These are phyloP conservation scores for Nakazawaea wyomingensis DNA, from an alignment of 805 yeast genomes.

Conservation along the genomic window DNA sequence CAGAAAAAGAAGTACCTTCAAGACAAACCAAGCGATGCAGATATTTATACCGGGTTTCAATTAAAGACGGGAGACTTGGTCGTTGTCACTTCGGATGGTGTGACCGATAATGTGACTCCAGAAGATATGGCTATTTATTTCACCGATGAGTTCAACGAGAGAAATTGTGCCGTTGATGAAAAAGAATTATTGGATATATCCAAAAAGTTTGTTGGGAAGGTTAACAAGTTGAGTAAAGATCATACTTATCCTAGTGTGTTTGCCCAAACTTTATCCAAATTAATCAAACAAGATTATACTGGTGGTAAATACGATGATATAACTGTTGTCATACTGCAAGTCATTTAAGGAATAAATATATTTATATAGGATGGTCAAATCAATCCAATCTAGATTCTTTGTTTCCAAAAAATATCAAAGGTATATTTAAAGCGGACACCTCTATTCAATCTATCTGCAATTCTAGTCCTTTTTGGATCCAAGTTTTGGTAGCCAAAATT, in stretches of 20 bases:
- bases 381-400: no score
- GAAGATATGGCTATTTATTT: slow-evolving; percentile 69
- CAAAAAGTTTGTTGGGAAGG: slow-evolving; percentile 55
- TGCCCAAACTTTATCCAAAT: slow-evolving; percentile 65
- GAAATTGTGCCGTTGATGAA: slow-evolving; percentile 12
- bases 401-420: no score
- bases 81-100: slow-evolving; percentile 89
- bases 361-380: no score
- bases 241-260: slow-evolving; percentile 77
- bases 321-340: slow-evolving; percentile 72
- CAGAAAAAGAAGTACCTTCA: slow-evolving; percentile 61
- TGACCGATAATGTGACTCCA: slow-evolving; percentile 75
- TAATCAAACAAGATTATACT: slow-evolving; percentile 62
- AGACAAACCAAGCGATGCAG: slow-evolving; percentile 68
- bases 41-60: slow-evolving; percentile 52
- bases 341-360: slow-evolving; percentile 30
- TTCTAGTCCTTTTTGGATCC: no score
- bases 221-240: slow-evolving; percentile 66
- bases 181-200: slow-evolving; percentile 30
- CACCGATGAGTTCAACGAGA: slow-evolving; percentile 40
- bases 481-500: no score
- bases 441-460: no score
- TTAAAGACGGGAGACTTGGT: slow-evolving; percentile 70
- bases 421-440: no score
- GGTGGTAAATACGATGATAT: slow-evolving; percentile 98